A percentile compares a stretch with the other conserved stretches of the same genome.
phyloP scores from a whole-genome alignment of 2,329 filamentous ascomycete genomes.

The Ascochyta fabae region DNA sequence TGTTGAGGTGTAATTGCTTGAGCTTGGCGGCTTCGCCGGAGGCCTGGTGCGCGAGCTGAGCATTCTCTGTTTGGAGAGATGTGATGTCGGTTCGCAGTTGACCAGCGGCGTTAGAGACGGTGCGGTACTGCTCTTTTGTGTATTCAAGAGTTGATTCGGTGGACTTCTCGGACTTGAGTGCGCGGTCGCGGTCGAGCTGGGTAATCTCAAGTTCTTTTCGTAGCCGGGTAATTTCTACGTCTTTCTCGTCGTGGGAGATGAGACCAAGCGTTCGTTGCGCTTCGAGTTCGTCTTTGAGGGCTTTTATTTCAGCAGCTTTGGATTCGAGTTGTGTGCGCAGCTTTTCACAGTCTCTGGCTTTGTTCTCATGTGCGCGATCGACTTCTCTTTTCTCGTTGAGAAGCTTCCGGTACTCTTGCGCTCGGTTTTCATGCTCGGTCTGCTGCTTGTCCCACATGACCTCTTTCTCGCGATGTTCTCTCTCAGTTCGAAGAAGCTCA shows the following conservation, averaged over 20 bases:
- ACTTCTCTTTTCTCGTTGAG: conserved; percentile 25
- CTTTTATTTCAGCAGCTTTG: conserved; percentile 19
- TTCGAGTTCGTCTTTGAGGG: conserved; percentile 24
- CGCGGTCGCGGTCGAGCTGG: conserved; percentile 27
- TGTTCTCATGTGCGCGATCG: conserved; percentile 25
- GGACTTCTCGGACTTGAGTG: conserved; percentile 41
- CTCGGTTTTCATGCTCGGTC: conserved; percentile 33
- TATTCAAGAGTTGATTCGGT: conserved; percentile 61
- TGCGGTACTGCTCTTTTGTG: conserved; percentile 62
- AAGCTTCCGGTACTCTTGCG: conserved; percentile 23
- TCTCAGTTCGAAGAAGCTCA: conserved; percentile 6
- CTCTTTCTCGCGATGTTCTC: conserved; percentile 24
- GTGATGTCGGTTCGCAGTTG: conserved; percentile 17
- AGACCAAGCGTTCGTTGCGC: conserved; percentile 26
- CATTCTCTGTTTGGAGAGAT: conserved; percentile 22
- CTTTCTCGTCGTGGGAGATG: conserved; percentile 32
- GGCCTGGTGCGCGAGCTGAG: conserved; percentile 23
- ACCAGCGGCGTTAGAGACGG: conserved; percentile 21
- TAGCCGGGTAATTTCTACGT: conserved; percentile 32
- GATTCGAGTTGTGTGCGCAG: conserved; percentile 28
- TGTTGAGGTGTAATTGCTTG: conserved; percentile 26
- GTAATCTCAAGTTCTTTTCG: conserved; percentile 29
- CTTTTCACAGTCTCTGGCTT: conserved; percentile 21
- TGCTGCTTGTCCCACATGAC: conserved; percentile 35
- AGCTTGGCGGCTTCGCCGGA: conserved; percentile 28